A percentile compares a stretch with the other conserved stretches of the same genome.
phyloP scores from a whole-genome alignment of 2,329 filamentous ascomycete genomes.

The Pseudodiploospora longispora region DNA sequence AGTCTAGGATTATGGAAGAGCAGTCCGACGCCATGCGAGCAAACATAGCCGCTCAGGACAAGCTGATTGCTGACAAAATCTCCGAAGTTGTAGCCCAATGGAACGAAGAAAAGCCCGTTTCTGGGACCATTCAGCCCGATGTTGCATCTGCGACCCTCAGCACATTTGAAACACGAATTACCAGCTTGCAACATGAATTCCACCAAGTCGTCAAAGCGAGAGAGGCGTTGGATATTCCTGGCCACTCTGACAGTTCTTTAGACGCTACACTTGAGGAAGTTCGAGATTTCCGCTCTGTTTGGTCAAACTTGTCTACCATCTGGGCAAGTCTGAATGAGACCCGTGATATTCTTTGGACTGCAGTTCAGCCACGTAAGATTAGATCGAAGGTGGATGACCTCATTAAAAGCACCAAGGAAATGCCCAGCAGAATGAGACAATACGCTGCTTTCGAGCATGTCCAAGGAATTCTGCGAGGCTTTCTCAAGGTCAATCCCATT shows the following conservation, averaged over 20 bases:
- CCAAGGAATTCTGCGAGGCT: constrained; percentile 77
- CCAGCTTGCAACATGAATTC: constrained; percentile 75
- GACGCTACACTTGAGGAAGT: constrained; percentile 88
- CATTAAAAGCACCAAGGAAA: constrained; percentile 97
- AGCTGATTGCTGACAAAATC: constrained; percentile 83
- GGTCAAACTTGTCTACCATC: constrained; percentile 89
- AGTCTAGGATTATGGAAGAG: constrained; percentile 91
- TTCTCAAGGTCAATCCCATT: constrained; percentile 84
- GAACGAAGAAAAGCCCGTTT: constrained; percentile 95
- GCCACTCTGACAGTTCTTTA: constrained; percentile 72
- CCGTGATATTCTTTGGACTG: constrained; percentile 87
- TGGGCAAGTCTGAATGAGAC: constrained; percentile 96
- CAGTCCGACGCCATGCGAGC: constrained; percentile 91
- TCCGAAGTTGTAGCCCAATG: constrained; percentile 76
- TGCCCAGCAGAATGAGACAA: constrained; percentile 97
- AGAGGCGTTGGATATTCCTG: constrained; percentile 85
- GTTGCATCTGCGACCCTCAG: constrained; percentile 76
- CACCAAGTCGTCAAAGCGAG: constrained; percentile 95
- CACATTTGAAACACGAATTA: constrained; percentile 78
- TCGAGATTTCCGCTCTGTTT: constrained; percentile 97
- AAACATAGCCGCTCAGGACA: constrained; percentile 92
- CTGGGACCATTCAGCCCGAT: constrained; percentile 84
- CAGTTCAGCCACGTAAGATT: constrained; percentile 89
- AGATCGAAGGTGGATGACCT: constrained; percentile 81
- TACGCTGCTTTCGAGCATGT: constrained; percentile 99